Evolutionary conservation across 2,329 filamentous ascomycete species (phyloP).

Genomic region (Penicillium capsulatum): DNA sequence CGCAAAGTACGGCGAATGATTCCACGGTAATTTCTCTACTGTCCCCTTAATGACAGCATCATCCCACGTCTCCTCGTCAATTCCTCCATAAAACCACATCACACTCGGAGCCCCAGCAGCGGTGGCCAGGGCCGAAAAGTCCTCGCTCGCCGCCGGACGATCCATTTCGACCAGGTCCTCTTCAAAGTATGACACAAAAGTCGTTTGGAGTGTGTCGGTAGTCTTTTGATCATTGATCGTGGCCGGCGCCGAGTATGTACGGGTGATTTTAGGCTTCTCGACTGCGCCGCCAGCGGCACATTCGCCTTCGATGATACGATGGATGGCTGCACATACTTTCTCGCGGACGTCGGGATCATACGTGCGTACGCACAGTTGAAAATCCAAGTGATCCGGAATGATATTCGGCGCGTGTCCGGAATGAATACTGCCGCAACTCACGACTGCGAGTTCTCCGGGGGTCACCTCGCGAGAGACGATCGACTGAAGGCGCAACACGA

Average conservation of each 20-base stretch:
- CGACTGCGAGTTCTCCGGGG: slow-evolving; percentile 41
- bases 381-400: slow-evolving; percentile 41
- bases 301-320: slow-evolving; percentile 51
- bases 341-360: slow-evolving; percentile 31
- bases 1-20: slow-evolving; percentile 57
- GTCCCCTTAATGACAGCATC: slow-evolving; percentile 44
- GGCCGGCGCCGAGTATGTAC: slow-evolving; percentile 45
- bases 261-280: slow-evolving; percentile 42
- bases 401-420: slow-evolving; percentile 45
- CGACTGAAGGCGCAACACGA: slow-evolving; percentile 41
- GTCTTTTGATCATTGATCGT: slow-evolving; percentile 51
- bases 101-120: slow-evolving; percentile 48
- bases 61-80: slow-evolving; percentile 48
- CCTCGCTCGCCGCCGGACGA: slow-evolving; percentile 51
- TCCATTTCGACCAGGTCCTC: slow-evolving; percentile 37
- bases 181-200: slow-evolving; percentile 48
- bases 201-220: slow-evolving; percentile 40
- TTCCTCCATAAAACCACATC: slow-evolving; percentile 56
- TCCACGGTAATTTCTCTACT: slow-evolving; percentile 51
- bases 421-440: slow-evolving; percentile 45
- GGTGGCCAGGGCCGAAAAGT: slow-evolving; percentile 54
- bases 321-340: slow-evolving; percentile 36
- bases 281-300: slow-evolving; percentile 47
- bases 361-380: slow-evolving; percentile 43
- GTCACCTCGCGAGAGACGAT: slow-evolving; percentile 40